A percentile compares a stretch with the other conserved stretches of the same genome.
Conservation (phyloP, 2,329 filamentous ascomycete species). For the Trichoderma pleuroti region DNA sequence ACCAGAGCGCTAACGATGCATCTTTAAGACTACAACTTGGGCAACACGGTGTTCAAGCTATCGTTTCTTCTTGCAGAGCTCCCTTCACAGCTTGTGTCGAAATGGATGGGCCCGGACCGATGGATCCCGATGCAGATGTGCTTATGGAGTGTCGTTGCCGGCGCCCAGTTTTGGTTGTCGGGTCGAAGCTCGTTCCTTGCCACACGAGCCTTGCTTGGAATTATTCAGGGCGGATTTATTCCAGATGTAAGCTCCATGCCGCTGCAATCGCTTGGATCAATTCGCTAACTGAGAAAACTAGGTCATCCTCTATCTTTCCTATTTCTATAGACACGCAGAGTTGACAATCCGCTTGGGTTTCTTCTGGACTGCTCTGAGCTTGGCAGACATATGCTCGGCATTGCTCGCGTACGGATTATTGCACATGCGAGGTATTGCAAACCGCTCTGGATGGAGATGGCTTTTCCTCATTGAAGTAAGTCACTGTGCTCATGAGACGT, state of each 20-base stretch:
- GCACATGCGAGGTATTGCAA: constrained; percentile 36
- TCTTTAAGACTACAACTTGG: constrained; percentile 33
- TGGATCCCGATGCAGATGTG: constrained; percentile 60
- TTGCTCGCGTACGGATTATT: constrained; percentile 45
- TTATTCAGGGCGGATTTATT: constrained; percentile 47
- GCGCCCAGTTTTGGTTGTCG: constrained; percentile 43
- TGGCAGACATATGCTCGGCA: constrained; percentile 50
- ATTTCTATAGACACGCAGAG: constrained; percentile 72
- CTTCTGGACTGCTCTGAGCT: constrained; percentile 69
- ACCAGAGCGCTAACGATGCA: not conserved
- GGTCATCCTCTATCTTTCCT: constrained; percentile 58
- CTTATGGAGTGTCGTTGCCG: constrained; percentile 52
- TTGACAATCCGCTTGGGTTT: constrained; percentile 60
- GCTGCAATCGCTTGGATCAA: not conserved
- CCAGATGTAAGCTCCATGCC: constrained; percentile 34
- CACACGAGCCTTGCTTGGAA: constrained; percentile 38
- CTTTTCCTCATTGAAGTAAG: constrained; percentile 25
- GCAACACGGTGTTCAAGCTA: constrained; percentile 33
- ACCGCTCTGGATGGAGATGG: constrained; percentile 40
- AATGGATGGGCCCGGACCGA: constrained; percentile 55
- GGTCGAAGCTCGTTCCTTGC: constrained; percentile 39
- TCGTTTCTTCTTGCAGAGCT: constrained; percentile 39
- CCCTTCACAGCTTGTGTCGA: constrained; percentile 57
- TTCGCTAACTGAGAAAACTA: constrained; percentile 3
- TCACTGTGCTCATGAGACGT: not conserved